phyloP scores from a whole-genome alignment of 108 stramenopile species.

The Cyclotella atomus region DNA sequence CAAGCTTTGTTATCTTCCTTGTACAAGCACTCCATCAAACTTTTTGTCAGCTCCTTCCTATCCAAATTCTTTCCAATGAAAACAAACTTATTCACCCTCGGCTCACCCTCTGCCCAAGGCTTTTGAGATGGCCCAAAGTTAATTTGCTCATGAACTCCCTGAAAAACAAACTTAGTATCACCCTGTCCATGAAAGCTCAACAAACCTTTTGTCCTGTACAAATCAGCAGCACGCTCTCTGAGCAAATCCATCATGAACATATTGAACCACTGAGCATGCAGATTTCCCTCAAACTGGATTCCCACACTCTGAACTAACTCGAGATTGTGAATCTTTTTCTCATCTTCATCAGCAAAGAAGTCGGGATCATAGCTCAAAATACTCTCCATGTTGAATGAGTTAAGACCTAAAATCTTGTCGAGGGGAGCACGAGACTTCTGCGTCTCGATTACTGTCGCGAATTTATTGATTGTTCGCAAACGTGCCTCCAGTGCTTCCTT shows the following conservation, averaged over 20 bases:
- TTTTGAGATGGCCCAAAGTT: constrained; percentile 94
- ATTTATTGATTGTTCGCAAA: constrained; percentile 82
- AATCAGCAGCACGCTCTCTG: constrained; percentile 86
- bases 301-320: constrained; percentile 90
- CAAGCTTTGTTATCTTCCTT: constrained; percentile 63
- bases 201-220: constrained; percentile 94
- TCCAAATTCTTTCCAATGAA: constrained; percentile 96
- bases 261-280: constrained; percentile 96
- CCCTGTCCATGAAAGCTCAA: constrained; percentile 94
- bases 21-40: constrained; percentile 91
- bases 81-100: constrained; percentile 90
- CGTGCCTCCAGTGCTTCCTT: constrained; percentile 82
- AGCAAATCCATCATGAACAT: constrained; percentile 97
- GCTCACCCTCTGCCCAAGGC: constrained; percentile 84
- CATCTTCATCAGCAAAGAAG: constrained; percentile 83
- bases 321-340: constrained; percentile 86
- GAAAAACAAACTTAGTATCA: constrained; percentile 95
- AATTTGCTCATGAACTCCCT: constrained; percentile 98
- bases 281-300: constrained; percentile 81
- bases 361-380: constrained; percentile 85
- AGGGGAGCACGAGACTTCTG: constrained; percentile 82
- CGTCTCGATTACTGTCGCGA: constrained; percentile 89
- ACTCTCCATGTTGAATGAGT: constrained; percentile 92
- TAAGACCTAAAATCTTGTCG: constrained; percentile 85
- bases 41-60: constrained; percentile 81